Base-by-base conservation (phyloP, 2,329 filamentous ascomycete genomes). In the Curvularia spicifera region DNA sequence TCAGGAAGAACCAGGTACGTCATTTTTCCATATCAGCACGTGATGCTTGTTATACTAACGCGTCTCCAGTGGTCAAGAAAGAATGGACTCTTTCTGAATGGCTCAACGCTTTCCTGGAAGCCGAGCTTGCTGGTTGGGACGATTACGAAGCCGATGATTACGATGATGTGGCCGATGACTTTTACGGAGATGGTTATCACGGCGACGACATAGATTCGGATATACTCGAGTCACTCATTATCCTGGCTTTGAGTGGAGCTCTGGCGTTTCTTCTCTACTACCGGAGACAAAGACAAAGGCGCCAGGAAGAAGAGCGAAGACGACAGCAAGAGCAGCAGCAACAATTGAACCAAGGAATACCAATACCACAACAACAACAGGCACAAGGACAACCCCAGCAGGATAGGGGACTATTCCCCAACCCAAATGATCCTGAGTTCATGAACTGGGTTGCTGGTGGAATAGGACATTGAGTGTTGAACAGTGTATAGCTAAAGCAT, bases 231-330 rank as follows among this genome's bases (percentile, higher is more conserved):
- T 94, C 90, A 43, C 78, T 97, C 24, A 81, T 96, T 44, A 96
- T 99, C 61, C 82, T 97, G 13, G 89, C 86, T 1, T 80, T 98
- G 13, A 89, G 91, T 0, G 87, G 88, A 13, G 87, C 87, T 0
- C 82, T 98, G 53, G 87, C 90, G 0, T 85, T 91, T 51, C 80
- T 98, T 31, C 83, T 98, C 15, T 96, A 93, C 77, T 94, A 95
- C 75, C 83, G 87, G 87, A 71, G 81, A 87, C 89, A 91, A 71
- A 81, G 88, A 65, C 76, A 78, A 63, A 69, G 78, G 35, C 57
- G 76, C 51, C 77, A 78, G 62, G 80, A 82, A 64, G 80, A 80
- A 58, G 71, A 76, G 59, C 66, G 73, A 37, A 61, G 67, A 61
- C 56, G 64, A 52, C 63, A 69, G 44, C 63, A 70, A 53, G 64